Conservation (phyloP, 1,139 yeast species). For the Nakaseomyces uthaithaninus region DNA sequence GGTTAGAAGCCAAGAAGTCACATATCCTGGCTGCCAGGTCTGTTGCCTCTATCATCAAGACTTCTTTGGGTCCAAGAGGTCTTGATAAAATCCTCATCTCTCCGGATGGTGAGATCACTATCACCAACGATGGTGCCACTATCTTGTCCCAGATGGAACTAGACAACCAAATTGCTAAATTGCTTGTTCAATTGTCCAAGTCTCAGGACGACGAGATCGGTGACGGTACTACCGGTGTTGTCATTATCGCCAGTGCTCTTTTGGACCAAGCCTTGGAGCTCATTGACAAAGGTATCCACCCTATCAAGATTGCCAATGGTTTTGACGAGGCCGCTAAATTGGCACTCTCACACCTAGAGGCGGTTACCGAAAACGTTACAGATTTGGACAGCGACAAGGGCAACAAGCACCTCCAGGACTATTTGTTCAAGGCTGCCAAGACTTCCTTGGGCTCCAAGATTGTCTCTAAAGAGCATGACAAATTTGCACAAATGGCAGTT, state of each 20-base stretch:
- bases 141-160: slow-evolving; percentile 93
- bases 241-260: slow-evolving; percentile 88
- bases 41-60: slow-evolving; percentile 84
- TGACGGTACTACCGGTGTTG: slow-evolving; percentile 99
- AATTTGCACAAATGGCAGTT: slow-evolving; percentile 94
- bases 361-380: slow-evolving; percentile 45
- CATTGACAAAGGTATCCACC: slow-evolving; percentile 95
- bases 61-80: slow-evolving; percentile 97
- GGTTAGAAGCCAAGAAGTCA: slow-evolving; percentile 88
- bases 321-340: slow-evolving; percentile 94
- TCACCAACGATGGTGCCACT: slow-evolving; percentile 98
- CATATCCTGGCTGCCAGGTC: slow-evolving; percentile 95
- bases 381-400: slow-evolving; percentile 21
- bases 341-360: slow-evolving; percentile 71
- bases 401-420: slow-evolving; percentile 37
- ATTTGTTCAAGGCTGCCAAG: slow-evolving; percentile 79
- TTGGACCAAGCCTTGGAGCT: slow-evolving; percentile 91
- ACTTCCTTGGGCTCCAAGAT: slow-evolving; percentile 94
- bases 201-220: slow-evolving; percentile 99
- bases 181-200: slow-evolving; percentile 85
- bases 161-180: slow-evolving; percentile 91
- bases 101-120: slow-evolving; percentile 96
- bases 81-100: slow-evolving; percentile 86
- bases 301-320: slow-evolving; percentile 93
- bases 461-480: slow-evolving; percentile 87